These are phyloP conservation scores for Aspergillus affinis DNA, from an alignment of 495 filamentous ascomycete species.

Conservation along the genomic window DNA sequence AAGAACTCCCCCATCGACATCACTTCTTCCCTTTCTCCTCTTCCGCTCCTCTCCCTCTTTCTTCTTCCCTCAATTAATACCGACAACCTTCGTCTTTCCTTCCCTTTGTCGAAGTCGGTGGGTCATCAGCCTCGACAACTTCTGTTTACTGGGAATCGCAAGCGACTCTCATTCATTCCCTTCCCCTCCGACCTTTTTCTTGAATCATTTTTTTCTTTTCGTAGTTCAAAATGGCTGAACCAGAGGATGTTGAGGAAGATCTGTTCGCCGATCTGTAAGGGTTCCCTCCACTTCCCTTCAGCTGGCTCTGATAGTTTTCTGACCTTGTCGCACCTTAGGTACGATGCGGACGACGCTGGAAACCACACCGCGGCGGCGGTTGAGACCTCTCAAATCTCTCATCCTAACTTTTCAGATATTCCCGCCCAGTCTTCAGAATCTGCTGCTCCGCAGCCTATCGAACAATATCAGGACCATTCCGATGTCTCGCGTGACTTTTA, in stretches of 20 bases:
- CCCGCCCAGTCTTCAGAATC: constrained; percentile 25
- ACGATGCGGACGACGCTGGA: constrained; percentile 77
- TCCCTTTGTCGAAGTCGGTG: constrained; percentile 1
- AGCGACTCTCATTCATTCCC: neutral
- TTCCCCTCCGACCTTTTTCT: neutral
- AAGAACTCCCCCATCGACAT: constrained; percentile 9
- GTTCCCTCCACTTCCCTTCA: neutral
- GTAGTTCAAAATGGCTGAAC: constrained; percentile 67
- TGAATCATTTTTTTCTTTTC: neutral
- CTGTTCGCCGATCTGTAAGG: constrained; percentile 96
- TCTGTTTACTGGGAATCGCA: neutral
- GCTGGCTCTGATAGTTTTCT: neutral
- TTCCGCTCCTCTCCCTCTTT: constrained; percentile 5
- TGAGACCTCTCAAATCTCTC: constrained; percentile 32
- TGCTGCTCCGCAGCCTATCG: constrained; percentile 27
- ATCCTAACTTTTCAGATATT: constrained; percentile 21
- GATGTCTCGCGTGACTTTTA: constrained; percentile 31
- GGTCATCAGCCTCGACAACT: neutral
- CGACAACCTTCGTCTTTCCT: neutral
- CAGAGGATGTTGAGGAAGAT: constrained; percentile 92
- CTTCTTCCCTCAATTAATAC: constrained; percentile 3
- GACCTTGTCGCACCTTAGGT: constrained; percentile 51
- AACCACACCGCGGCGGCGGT: constrained; percentile 40
- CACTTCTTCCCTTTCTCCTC: constrained; percentile 23
- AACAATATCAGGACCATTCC: constrained; percentile 44